Evolutionary conservation across 768 basidiomycete species (phyloP).

Genomic region (Panellus pusillus): DNA sequence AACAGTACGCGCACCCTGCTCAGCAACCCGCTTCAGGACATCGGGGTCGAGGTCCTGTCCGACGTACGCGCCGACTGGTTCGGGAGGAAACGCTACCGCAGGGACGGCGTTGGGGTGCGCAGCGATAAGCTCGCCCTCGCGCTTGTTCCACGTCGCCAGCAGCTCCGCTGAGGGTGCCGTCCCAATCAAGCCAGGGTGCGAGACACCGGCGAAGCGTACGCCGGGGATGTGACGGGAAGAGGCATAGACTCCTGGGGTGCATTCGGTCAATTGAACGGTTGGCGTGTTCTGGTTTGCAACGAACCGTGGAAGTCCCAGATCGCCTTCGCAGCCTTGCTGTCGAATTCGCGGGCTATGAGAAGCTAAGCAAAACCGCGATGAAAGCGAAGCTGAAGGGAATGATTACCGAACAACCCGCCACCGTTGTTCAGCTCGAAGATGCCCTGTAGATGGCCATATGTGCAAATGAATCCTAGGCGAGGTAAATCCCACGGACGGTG

Average conservation of each 20-base stretch:
- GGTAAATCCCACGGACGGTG: conserved; percentile 41
- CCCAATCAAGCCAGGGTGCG: conserved; percentile 75
- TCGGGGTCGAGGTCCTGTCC: conserved; percentile 59
- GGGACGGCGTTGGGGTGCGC: conserved; percentile 53
- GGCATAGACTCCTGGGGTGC: conserved; percentile 58
- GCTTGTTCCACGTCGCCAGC: conserved; percentile 71
- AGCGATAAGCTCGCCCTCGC: conserved; percentile 65
- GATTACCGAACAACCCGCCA: conserved; percentile 65
- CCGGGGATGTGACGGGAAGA: conserved; percentile 77
- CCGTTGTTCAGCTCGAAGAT: conserved; percentile 76
- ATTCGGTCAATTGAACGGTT: not conserved
- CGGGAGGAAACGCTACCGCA: conserved; percentile 66
- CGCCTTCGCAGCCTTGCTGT: conserved; percentile 72
- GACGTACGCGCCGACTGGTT: conserved; percentile 60
- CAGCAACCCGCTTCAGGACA: conserved; percentile 51
- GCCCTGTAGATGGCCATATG: conserved; percentile 41
- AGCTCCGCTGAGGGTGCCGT: conserved; percentile 75
- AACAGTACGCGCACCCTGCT: conserved; percentile 72
- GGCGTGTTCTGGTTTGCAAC: not conserved
- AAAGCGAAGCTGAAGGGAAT: not conserved
- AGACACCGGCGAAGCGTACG: conserved; percentile 75
- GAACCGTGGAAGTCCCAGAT: conserved; percentile 78
- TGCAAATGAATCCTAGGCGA: not conserved
- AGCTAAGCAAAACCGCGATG: not conserved
- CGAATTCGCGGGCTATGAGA: conserved; percentile 57